Conservation (phyloP, 2,329 filamentous ascomycete species). For the Xylaria sp. region DNA sequence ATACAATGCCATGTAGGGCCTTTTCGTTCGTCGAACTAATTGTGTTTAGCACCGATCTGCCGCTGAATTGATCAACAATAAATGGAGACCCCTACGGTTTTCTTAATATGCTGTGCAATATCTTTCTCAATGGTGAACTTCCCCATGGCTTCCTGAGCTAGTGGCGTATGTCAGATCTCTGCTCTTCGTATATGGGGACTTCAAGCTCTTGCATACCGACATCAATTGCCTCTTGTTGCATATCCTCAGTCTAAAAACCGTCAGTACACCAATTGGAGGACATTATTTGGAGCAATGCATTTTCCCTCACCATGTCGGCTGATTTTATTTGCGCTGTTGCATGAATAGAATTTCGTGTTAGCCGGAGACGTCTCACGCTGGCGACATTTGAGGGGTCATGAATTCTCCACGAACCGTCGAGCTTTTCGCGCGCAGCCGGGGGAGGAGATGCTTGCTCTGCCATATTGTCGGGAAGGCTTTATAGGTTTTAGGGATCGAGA, state of each 20-base stretch:
- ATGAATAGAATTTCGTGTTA: constrained; percentile 32
- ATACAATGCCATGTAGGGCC: constrained; percentile 99
- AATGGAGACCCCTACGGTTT: constrained; percentile 44
- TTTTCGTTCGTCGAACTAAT: constrained; percentile 93
- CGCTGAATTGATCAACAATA: too few relatives aligned
- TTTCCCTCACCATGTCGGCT: constrained; percentile 86
- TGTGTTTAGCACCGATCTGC: constrained; percentile 13
- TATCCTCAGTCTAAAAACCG: constrained; percentile 81
- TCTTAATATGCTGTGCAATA: constrained; percentile 51
- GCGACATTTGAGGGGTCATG: not conserved
- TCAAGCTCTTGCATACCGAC: constrained; percentile 74
- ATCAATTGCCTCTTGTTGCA: constrained; percentile 96
- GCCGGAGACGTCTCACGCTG: constrained; percentile 16
- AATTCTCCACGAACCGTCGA: constrained; percentile 47
- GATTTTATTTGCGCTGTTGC: constrained; percentile 91
- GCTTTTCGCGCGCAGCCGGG: constrained; percentile 47
- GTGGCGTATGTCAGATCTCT: constrained; percentile 37
- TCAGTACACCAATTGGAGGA: constrained; percentile 32
- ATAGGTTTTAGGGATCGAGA: constrained; percentile 7
- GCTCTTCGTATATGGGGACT: constrained; percentile 1
- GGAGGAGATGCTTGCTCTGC: constrained; percentile 47
- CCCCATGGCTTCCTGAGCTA: constrained; percentile 71
- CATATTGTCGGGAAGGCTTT: constrained; percentile 38
- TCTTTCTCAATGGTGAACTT: constrained; percentile 72
- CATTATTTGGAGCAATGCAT: constrained; percentile 8